These are phyloP conservation scores for Steccherinum ochraceum DNA, from an alignment of 768 basidiomycete genomes.

Conservation along the genomic window DNA sequence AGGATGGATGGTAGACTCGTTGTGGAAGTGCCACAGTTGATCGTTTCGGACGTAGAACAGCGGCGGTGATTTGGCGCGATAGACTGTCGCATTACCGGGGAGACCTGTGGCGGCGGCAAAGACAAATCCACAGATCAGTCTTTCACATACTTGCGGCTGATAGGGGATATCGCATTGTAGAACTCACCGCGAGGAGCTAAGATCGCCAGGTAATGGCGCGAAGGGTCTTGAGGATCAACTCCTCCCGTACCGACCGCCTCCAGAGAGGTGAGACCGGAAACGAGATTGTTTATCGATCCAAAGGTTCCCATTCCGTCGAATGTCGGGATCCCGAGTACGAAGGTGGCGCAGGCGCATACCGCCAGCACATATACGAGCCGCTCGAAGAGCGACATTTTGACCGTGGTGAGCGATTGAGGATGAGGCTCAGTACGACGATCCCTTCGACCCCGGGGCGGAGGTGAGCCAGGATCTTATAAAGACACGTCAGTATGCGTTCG, in stretches of 20 bases:
- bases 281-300: conserved; percentile 15
- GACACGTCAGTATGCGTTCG: background rate
- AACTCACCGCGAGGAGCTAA: conserved; percentile 15
- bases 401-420: conserved; percentile 1
- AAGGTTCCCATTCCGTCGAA: conserved; percentile 18
- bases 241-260: conserved; percentile 15
- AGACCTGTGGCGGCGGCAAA: too few species aligned
- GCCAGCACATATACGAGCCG: conserved; percentile 3
- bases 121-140: too few species aligned
- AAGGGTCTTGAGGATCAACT: background rate
- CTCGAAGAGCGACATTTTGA: conserved; percentile 9
- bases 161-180: background rate
- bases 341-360: conserved; percentile 1
- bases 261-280: conserved; percentile 19
- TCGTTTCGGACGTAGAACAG: conserved; percentile 49
- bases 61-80: conserved; percentile 29
- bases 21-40: conserved; percentile 47
- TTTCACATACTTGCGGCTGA: background rate
- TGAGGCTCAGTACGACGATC: background rate
- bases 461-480: background rate
- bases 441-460: background rate
- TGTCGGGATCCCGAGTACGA: conserved; percentile 15
- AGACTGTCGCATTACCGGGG: conserved; percentile 43
- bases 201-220: conserved; percentile 16
- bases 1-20: conserved; percentile 48